phyloP scores from a whole-genome alignment of 345 rosid genomes.

The Barbarea vulgaris region DNA sequence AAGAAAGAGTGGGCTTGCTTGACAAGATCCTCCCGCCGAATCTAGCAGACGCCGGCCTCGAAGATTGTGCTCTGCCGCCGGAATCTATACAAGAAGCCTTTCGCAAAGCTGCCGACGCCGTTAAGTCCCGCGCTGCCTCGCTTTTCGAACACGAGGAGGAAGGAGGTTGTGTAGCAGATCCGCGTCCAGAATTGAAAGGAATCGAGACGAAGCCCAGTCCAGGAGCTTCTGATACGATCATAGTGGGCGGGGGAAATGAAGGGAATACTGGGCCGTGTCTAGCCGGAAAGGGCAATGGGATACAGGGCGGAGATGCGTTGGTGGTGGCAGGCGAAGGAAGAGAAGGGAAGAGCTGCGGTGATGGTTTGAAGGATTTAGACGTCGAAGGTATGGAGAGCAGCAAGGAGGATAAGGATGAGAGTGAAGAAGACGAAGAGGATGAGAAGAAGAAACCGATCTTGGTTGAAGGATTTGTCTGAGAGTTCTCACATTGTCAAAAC shows the following conservation, averaged over 20 bases:
- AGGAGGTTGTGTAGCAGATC: conserved; percentile 36
- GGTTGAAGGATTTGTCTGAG: conserved; percentile 39
- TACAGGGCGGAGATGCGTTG: conserved; percentile 18
- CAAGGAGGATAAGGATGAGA: conserved; percentile 11
- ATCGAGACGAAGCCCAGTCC: neutral
- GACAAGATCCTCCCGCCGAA: conserved; percentile 60
- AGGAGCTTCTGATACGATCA: conserved; percentile 25
- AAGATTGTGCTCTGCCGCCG: conserved; percentile 70
- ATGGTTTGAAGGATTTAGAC: conserved; percentile 32
- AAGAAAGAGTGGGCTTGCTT: conserved; percentile 43
- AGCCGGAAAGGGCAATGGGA: conserved; percentile 25
- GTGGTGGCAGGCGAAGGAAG: conserved; percentile 33
- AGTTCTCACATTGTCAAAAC: neutral
- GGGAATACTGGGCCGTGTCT: conserved; percentile 31
- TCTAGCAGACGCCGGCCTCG: conserved; percentile 71
- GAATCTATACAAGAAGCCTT: conserved; percentile 72
- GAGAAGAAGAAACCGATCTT: conserved; percentile 35
- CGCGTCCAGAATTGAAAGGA: conserved; percentile 13
- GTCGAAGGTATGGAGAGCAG: conserved; percentile 29
- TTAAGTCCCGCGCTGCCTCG: conserved; percentile 56
- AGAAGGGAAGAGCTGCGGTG: conserved; percentile 32
- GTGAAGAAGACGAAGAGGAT: conserved; percentile 32
- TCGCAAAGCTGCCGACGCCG: conserved; percentile 63
- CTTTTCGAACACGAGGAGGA: conserved; percentile 46
- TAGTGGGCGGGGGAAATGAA: conserved; percentile 4